Conservation (phyloP, 352 stramenopile species). For the Phytophthora palmivora region DNA sequence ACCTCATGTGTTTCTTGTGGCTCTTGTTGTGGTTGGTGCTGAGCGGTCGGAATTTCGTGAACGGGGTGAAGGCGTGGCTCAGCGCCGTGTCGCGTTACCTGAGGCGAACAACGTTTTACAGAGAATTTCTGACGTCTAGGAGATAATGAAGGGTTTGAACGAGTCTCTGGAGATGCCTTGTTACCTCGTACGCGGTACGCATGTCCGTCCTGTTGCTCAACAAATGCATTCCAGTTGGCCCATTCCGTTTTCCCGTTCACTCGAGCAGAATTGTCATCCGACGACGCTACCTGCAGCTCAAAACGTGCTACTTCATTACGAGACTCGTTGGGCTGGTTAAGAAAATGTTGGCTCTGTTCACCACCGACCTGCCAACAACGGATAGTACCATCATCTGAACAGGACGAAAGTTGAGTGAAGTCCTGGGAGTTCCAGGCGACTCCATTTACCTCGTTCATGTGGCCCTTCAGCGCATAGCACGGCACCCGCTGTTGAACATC, state of each 20-base stretch:
- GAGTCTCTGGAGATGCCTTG: conserved; percentile 10
- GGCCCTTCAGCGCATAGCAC: conserved; percentile 59
- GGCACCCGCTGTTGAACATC: conserved; percentile 31
- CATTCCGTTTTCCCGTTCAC: conserved; percentile 21
- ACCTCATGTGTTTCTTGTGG: conserved; percentile 9
- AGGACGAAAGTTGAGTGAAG: conserved; percentile 58
- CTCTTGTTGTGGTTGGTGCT: conserved; percentile 26
- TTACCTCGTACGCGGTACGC: conserved; percentile 36
- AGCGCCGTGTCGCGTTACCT: conserved; percentile 31
- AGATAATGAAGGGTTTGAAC: conserved; percentile 5
- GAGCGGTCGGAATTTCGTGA: conserved; percentile 13
- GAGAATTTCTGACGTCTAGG: conserved; percentile 13
- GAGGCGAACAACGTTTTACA: conserved; percentile 25
- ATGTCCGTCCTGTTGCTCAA: conserved; percentile 37
- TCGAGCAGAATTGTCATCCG: conserved; percentile 2
- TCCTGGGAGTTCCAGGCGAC: conserved; percentile 63
- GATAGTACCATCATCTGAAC: conserved; percentile 74
- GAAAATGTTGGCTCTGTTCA: not conserved
- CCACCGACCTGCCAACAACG: conserved; percentile 49
- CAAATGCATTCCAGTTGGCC: conserved; percentile 46
- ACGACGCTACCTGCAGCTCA: conserved; percentile 13
- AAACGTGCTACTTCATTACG: conserved; percentile 14
- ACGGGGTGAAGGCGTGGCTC: conserved; percentile 34
- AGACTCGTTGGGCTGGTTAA: not conserved
- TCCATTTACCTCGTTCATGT: conserved; percentile 71